Percentiles rank a stretch among this genome's conserved stretches.
Evolutionary conservation across 2,329 filamentous ascomycete genomes (phyloP).

Genomic region (Ilyonectria sp.): DNA sequence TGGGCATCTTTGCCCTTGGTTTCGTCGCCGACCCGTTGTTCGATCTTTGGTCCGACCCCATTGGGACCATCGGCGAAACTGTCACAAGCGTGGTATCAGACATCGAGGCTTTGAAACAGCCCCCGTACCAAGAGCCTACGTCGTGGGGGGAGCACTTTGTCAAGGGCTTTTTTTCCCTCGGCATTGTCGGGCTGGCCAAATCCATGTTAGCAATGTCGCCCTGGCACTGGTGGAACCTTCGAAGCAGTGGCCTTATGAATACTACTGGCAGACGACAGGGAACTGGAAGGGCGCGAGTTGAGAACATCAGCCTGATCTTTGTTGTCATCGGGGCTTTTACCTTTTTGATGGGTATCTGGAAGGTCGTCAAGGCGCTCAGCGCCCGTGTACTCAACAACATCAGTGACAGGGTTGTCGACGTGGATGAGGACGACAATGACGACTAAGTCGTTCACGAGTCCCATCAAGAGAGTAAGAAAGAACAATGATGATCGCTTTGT

Average conservation of each 20-base stretch:
- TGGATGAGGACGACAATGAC: conserved; percentile 73
- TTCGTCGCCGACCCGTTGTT: conserved; percentile 95
- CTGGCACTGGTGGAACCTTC: conserved; percentile 83
- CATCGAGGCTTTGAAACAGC: conserved; percentile 52
- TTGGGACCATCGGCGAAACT: conserved; percentile 71
- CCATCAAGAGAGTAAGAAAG: conserved; percentile 57
- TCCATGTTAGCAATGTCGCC: conserved; percentile 81
- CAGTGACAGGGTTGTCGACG: conserved; percentile 86
- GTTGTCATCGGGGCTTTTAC: conserved; percentile 85
- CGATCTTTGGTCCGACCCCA: conserved; percentile 87
- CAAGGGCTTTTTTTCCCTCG: conserved; percentile 92
- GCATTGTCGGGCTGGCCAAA: conserved; percentile 88
- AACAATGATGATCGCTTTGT: conserved; percentile 45
- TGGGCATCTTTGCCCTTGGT: conserved; percentile 85
- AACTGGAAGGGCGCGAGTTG: conserved; percentile 82
- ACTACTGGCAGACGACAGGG: conserved; percentile 67
- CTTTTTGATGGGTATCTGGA: conserved; percentile 89
- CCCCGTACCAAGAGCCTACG: conserved; percentile 64
- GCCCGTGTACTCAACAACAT: conserved; percentile 81
- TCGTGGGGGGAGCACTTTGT: conserved; percentile 88
- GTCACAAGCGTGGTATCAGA: conserved; percentile 63
- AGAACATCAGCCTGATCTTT: conserved; percentile 84
- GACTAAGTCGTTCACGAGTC: conserved; percentile 59
- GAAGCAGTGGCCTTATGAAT: conserved; percentile 71
- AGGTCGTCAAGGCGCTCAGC: conserved; percentile 82